phyloP scores from a whole-genome alignment of 176 grass and related monocot genomes.

The Oryza glaberrima region DNA sequence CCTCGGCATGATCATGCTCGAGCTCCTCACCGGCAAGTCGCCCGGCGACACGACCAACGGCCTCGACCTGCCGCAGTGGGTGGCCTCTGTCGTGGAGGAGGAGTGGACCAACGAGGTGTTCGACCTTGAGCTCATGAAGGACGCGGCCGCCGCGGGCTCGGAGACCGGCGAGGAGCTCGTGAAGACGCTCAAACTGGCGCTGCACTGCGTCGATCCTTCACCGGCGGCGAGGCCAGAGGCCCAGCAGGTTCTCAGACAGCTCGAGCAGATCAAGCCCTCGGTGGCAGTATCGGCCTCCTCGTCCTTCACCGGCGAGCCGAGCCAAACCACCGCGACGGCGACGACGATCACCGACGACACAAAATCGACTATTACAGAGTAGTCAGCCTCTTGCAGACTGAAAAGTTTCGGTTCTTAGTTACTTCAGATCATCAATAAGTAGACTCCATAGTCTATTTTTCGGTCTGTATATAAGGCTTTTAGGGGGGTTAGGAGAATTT shows the following conservation, averaged over 20 bases:
- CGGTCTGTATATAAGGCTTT: constrained; percentile 64
- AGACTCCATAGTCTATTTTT: constrained; percentile 60
- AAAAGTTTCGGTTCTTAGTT: constrained; percentile 41
- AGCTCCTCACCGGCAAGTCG: constrained; percentile 90
- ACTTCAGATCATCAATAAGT: constrained; percentile 54
- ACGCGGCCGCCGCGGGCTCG: constrained; percentile 55
- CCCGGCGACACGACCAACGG: constrained; percentile 82
- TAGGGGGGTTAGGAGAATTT: constrained; percentile 50
- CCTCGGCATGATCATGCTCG: constrained; percentile 87
- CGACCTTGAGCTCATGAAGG: constrained; percentile 88
- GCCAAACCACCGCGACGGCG: constrained; percentile 49
- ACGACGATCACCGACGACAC: constrained; percentile 54
- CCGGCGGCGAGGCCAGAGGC: constrained; percentile 72
- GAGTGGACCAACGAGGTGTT: constrained; percentile 99
- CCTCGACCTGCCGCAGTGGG: constrained; percentile 93
- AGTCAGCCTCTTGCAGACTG: constrained; percentile 57
- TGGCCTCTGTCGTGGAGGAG: constrained; percentile 87
- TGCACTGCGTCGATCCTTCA: constrained; percentile 87
- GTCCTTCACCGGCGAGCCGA: constrained; percentile 61
- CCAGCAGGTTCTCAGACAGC: constrained; percentile 71
- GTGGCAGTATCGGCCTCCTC: constrained; percentile 48
- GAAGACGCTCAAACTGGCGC: constrained; percentile 73
- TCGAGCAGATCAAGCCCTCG: constrained; percentile 89
- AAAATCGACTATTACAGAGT: constrained; percentile 53
- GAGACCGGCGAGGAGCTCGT: constrained; percentile 82